Evolutionary conservation across 768 basidiomycete genomes (phyloP), one percentile per base, ranked within the genome.

Genomic region (Kwoniella dendrophila): DNA sequence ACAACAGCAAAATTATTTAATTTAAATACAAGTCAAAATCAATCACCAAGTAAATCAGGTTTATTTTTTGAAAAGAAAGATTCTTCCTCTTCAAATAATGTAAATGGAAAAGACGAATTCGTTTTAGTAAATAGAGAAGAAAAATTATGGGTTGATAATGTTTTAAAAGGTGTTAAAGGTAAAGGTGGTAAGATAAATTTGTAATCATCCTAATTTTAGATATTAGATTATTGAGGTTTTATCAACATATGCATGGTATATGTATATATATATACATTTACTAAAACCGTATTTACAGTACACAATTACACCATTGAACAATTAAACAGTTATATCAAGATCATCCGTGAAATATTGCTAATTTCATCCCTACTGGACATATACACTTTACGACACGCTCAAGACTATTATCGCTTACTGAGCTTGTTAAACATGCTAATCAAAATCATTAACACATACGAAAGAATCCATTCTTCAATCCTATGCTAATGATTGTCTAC

Each of bases 81-180:
- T 33, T 56, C 58, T 22, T 64, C 70, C 5, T 34, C 51, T 30
- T n/a, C 40, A 8, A 29, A 16, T n/a, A 30, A 33, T 40, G 12
- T 16, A 5, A 53, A 50, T 34, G 20, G 41, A 33, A 29, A 34
- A 16, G 73, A 55, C 16, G 70, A 70, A 24, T 74, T 74, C 45
- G 68, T 74, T 2, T 30, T 74, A 59, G 65, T 74, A 0, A 70
- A 74, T 41, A 66, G 70, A 29, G 73, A 70, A 41, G 73, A 74
- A 57, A 72, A 67, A 61, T 66, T 70, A 51, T 72, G 68, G 66
- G 67, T 72, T 0, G 68, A 74, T 47, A 72, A 72, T 53, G 66
- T 72, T 14, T 65, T 69, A 61, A 74, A 67, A 43, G 73, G 70
- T 2, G 66, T 73, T 3, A 53, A 62, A 30, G 72, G 66, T 10